Evolutionary conservation across 1,284 basidiomycete genomes (phyloP).

Genomic region (Pulveroboletus sp.): DNA sequence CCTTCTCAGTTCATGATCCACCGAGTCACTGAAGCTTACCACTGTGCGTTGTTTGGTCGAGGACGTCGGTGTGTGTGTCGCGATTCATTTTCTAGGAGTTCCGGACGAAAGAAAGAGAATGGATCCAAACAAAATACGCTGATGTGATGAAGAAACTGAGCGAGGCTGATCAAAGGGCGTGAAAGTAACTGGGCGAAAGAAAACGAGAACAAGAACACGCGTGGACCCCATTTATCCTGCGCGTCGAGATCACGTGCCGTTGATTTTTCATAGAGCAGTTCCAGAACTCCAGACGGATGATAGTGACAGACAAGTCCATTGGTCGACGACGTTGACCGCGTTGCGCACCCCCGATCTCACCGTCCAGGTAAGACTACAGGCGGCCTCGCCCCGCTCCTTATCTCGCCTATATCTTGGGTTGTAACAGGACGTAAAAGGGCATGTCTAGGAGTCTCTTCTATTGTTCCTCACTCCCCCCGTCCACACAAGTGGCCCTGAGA

Average conservation of each 20-base stretch:
- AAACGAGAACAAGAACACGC: constrained; percentile 25
- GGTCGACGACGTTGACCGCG: neutral
- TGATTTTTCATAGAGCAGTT: constrained; percentile 15
- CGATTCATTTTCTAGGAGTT: constrained; percentile 25
- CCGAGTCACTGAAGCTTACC: constrained; percentile 17
- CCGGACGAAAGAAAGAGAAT: neutral
- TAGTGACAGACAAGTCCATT: neutral
- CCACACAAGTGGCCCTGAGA: constrained; percentile 41
- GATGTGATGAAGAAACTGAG: constrained; percentile 10
- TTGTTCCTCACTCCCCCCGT: constrained; percentile 27
- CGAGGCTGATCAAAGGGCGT: constrained; percentile 20
- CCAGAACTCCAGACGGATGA: constrained; percentile 3
- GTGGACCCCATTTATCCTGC: constrained; percentile 37
- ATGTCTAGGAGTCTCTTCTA: constrained; percentile 37
- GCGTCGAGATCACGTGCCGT: constrained; percentile 37
- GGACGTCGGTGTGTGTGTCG: constrained; percentile 27
- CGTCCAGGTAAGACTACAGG: constrained; percentile 14
- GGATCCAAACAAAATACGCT: constrained; percentile 3
- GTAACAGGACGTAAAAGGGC: neutral
- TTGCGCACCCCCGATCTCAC: constrained; percentile 11
- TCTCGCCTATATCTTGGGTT: neutral
- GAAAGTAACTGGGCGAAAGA: constrained; percentile 16
- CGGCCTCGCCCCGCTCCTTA: neutral
- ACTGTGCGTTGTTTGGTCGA: constrained; percentile 5
- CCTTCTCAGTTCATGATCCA: neutral